phyloP scores from a whole-genome alignment of 2,329 filamentous ascomycete genomes.

The Epichloe gansuensis region DNA sequence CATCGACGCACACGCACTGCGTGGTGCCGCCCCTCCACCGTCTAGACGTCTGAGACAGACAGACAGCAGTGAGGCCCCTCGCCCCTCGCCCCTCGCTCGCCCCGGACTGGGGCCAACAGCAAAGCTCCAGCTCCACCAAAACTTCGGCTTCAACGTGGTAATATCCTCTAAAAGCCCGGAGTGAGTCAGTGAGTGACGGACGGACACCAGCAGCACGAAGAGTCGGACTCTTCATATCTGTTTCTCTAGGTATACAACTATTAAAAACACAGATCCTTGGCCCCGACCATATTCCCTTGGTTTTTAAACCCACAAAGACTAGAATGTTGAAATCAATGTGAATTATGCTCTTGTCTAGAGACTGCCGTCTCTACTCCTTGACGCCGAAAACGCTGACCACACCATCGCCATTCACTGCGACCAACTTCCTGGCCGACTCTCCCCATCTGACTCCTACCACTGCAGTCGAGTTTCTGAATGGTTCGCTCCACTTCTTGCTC shows the following conservation, averaged over 20 bases:
- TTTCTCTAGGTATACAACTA: slow-evolving; percentile 1
- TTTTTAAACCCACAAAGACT: not conserved
- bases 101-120: not conserved
- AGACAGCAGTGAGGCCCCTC: not conserved
- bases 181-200: not conserved
- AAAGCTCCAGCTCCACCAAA: not conserved
- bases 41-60: too few relatives aligned
- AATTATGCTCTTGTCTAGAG: not conserved
- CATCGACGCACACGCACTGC: not conserved
- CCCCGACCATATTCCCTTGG: not conserved
- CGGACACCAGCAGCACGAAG: not conserved
- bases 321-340: not conserved
- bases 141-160: not conserved
- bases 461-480: slow-evolving; percentile 61
- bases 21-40: not conserved
- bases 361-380: slow-evolving; percentile 26
- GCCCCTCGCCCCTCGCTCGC: not conserved
- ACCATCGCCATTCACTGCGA: slow-evolving; percentile 64
- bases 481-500: slow-evolving; percentile 80
- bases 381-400: slow-evolving; percentile 56
- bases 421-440: slow-evolving; percentile 55
- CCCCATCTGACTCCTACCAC: slow-evolving; percentile 71
- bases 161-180: not conserved
- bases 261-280: not conserved
- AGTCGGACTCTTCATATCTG: not conserved